These are phyloP conservation scores for Scheffersomyces coipomensis DNA, from an alignment of 805 yeast genomes.

Conservation along the genomic window DNA sequence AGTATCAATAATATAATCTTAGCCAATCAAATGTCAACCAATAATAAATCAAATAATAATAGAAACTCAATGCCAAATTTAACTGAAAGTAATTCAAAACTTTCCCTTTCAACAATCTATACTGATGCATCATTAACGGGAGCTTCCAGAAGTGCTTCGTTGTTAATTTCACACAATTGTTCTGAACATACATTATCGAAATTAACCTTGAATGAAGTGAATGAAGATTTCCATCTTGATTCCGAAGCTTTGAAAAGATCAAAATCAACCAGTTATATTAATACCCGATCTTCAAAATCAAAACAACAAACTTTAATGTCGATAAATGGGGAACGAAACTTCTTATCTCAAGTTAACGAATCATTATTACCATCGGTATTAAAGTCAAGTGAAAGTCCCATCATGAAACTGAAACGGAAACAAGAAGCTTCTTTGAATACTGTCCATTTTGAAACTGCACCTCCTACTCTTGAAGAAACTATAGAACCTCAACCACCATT, in stretches of 20 bases:
- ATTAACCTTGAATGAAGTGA: neutral
- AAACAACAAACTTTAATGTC: constrained; percentile 21
- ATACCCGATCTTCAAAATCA: constrained; percentile 8
- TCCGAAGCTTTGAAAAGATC: constrained; percentile 19
- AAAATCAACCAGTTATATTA: constrained; percentile 20
- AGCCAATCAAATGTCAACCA: neutral
- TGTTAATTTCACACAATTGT: neutral
- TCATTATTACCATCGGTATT: constrained; percentile 32
- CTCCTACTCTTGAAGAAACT: too few species aligned
- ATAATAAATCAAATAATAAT: neutral
- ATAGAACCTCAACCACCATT: neutral
- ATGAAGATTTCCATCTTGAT: neutral
- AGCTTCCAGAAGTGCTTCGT: neutral
- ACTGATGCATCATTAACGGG: neutral
- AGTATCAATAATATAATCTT: neutral
- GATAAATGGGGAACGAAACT: constrained; percentile 26
- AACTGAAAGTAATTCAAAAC: neutral
- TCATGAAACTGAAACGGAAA: constrained; percentile 19
- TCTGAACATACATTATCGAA: neutral
- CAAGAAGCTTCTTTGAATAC: constrained; percentile 4
- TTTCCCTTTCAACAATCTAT: neutral
- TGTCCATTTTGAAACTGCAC: neutral
- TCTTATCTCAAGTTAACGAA: constrained; percentile 27
- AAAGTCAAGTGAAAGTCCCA: constrained; percentile 30
- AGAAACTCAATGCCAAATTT: neutral